phyloP scores from a whole-genome alignment of 2,329 filamentous ascomycete genomes.

The Trichoderma atroviride region DNA sequence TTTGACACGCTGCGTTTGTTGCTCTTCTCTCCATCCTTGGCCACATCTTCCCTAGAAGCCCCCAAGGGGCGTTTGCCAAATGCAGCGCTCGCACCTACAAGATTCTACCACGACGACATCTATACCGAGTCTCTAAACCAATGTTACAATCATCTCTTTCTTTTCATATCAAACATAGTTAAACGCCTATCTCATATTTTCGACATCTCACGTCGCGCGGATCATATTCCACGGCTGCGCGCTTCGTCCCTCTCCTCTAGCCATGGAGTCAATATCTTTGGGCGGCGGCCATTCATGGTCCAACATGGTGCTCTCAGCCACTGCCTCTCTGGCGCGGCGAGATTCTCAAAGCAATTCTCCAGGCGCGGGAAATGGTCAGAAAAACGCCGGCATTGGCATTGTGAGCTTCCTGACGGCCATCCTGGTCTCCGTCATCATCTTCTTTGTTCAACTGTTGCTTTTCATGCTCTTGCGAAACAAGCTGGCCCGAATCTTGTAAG shows the following conservation, averaged over 20 bases:
- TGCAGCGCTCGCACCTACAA: neutral
- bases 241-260: neutral
- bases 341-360: neutral
- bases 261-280: slow-evolving; percentile 17
- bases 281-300: neutral
- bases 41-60: slow-evolving; percentile 5
- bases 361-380: slow-evolving; percentile 16
- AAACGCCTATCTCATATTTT: neutral
- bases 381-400: slow-evolving; percentile 43
- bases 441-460: slow-evolving; percentile 64
- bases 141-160: neutral
- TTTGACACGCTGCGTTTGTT: neutral
- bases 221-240: neutral
- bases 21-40: neutral
- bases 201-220: neutral
- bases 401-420: slow-evolving; percentile 64
- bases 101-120: neutral
- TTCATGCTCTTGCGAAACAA: slow-evolving; percentile 80
- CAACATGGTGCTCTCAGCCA: neutral
- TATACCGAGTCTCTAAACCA: neutral
- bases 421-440: slow-evolving; percentile 63
- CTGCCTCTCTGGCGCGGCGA: slow-evolving; percentile 19
- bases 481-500: slow-evolving; percentile 80
- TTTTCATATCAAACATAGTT: neutral
- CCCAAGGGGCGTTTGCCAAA: slow-evolving; percentile 10